Evolutionary conservation across 345 rosid genomes (phyloP).

Genomic region (Cardamine occulta): DNA sequence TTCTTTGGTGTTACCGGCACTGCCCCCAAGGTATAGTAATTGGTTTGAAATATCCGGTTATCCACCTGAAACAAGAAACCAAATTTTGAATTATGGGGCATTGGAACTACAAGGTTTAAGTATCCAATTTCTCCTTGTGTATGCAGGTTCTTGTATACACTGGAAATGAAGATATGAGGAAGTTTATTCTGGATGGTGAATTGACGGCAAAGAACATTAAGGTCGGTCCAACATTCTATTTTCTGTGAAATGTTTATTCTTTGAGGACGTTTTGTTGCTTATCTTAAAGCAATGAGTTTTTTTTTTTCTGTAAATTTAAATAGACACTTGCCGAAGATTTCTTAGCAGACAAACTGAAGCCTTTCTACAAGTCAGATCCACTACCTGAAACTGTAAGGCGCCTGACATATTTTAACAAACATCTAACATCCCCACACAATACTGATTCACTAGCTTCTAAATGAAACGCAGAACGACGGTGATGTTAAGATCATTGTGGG

Average conservation of each 20-base stretch:
- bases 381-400: conserved; percentile 80
- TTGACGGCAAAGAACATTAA: conserved; percentile 70
- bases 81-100: not conserved
- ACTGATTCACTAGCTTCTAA: conserved; percentile 30
- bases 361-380: conserved; percentile 94
- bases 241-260: conserved; percentile 2
- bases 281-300: not conserved
- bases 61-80: not conserved
- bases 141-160: conserved; percentile 80
- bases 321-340: conserved; percentile 81
- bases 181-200: conserved; percentile 74
- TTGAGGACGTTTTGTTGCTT: conserved; percentile 5
- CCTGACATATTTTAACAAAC: not conserved
- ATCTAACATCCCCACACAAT: conserved; percentile 18
- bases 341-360: conserved; percentile 82
- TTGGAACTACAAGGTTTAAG: conserved; percentile 8
- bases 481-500: conserved; percentile 96
- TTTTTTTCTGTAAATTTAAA: not conserved
- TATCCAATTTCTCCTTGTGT: conserved; percentile 21
- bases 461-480: conserved; percentile 70
- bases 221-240: conserved; percentile 49
- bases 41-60: conserved; percentile 1
- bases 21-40: conserved; percentile 59
- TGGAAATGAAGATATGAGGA: conserved; percentile 85
- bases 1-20: conserved; percentile 82